A percentile compares a stretch with the other conserved stretches of the same genome.
phyloP scores from a whole-genome alignment of 2,329 filamentous ascomycete species.

The Cladorrhinum sp. region DNA sequence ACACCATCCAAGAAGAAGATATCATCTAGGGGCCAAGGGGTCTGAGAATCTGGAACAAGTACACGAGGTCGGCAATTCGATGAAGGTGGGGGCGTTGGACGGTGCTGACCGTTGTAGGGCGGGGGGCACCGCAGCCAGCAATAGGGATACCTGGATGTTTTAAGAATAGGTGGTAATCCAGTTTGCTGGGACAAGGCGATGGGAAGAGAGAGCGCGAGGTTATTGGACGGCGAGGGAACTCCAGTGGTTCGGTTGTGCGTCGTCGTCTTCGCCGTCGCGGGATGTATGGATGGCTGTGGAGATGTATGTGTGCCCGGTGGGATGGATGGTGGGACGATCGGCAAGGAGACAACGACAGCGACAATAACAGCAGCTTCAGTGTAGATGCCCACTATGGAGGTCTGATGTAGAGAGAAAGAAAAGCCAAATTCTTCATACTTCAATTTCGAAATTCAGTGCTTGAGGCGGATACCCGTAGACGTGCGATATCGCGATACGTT shows the following conservation, averaged over 20 bases:
- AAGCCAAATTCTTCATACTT: neutral
- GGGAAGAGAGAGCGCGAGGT: neutral
- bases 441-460: neutral
- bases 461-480: slow-evolving; percentile 16
- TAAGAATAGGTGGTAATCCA: neutral
- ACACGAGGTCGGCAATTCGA: neutral
- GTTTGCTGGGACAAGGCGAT: neutral
- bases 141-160: neutral
- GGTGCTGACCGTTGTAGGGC: neutral
- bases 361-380: neutral
- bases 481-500: slow-evolving; percentile 22
- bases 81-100: neutral
- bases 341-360: neutral
- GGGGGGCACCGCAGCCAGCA: slow-evolving; percentile 1
- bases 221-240: neutral
- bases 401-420: neutral
- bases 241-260: neutral
- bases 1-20: slow-evolving; percentile 5
- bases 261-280: neutral
- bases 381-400: neutral
- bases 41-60: neutral
- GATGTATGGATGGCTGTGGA: neutral
- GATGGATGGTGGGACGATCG: slow-evolving; percentile 1
- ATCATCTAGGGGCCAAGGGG: neutral
- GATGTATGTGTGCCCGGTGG: neutral